Evolutionary conservation across 2,329 filamentous ascomycete species (phyloP).

Genomic region (Trichoderma asperellum): DNA sequence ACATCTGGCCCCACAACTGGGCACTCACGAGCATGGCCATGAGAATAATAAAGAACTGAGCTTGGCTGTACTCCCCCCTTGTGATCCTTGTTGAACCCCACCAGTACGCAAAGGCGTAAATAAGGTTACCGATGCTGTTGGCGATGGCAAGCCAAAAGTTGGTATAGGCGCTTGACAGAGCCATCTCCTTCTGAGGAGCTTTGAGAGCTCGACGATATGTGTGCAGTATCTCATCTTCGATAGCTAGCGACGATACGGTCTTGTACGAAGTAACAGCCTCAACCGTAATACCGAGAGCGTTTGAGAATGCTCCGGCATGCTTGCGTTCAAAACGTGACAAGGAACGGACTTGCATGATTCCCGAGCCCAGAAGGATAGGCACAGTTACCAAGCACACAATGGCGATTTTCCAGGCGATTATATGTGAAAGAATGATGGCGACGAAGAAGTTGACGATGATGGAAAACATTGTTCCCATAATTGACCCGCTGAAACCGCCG

Average conservation of each 20-base stretch:
- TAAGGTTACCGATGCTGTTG: constrained; percentile 65
- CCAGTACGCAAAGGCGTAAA: constrained; percentile 79
- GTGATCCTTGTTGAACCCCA: constrained; percentile 75
- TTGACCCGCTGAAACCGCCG: constrained; percentile 70
- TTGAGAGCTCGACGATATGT: constrained; percentile 58
- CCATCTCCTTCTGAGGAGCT: constrained; percentile 58
- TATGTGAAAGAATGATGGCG: constrained; percentile 69
- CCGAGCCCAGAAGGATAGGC: constrained; percentile 69
- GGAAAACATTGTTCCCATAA: constrained; percentile 70
- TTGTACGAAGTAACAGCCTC: constrained; percentile 70
- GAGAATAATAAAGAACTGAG: constrained; percentile 76
- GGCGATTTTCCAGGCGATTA: constrained; percentile 77
- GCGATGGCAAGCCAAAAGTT: constrained; percentile 65
- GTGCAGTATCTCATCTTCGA: constrained; percentile 55
- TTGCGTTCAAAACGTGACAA: constrained; percentile 65
- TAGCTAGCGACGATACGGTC: constrained; percentile 61
- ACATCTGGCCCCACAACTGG: constrained; percentile 74
- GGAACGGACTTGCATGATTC: constrained; percentile 68
- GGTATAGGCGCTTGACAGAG: constrained; percentile 52
- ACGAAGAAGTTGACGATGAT: constrained; percentile 69
- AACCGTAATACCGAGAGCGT: constrained; percentile 66
- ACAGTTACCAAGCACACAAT: constrained; percentile 71
- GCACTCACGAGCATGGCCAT: constrained; percentile 73
- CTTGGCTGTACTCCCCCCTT: constrained; percentile 63
- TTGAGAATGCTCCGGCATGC: constrained; percentile 66